Evolutionary conservation across 2,329 filamentous ascomycete genomes (phyloP).

Genomic region (Hypoxylon sp.): DNA sequence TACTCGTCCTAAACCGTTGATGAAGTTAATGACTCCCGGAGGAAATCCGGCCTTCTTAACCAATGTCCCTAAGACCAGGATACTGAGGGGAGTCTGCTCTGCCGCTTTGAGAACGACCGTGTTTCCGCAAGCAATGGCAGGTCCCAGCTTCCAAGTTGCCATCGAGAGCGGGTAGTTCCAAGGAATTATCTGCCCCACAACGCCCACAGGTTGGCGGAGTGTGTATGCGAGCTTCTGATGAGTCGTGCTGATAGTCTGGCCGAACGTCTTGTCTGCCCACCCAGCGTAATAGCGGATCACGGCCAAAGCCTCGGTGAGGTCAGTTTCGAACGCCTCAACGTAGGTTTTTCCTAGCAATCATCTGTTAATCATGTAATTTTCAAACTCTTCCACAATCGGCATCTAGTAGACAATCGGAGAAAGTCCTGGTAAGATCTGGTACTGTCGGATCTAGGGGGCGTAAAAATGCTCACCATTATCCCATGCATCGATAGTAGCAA

Average conservation of each 20-base stretch:
- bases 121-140: conserved; percentile 29
- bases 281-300: conserved; percentile 17
- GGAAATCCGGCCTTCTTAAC: conserved; percentile 19
- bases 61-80: conserved; percentile 10
- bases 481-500: conserved; percentile 15
- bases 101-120: conserved; percentile 28
- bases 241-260: conserved; percentile 7
- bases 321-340: conserved; percentile 4
- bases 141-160: conserved; percentile 27
- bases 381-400: not conserved
- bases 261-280: conserved; percentile 14
- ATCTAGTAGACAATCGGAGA: not conserved
- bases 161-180: conserved; percentile 24
- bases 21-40: conserved; percentile 14
- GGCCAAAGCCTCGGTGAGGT: conserved; percentile 4
- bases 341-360: conserved; percentile 13
- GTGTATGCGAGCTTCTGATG: conserved; percentile 18
- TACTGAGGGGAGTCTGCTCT: conserved; percentile 11
- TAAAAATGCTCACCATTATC: conserved; percentile 4
- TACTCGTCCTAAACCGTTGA: conserved; percentile 8
- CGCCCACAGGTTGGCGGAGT: conserved; percentile 9
- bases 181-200: conserved; percentile 17
- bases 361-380: not conserved
- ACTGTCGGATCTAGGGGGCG: not conserved
- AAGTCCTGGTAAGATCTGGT: not conserved